Evolutionary conservation across 495 filamentous ascomycete species (phyloP).

Genomic region (Parmelia sp.): DNA sequence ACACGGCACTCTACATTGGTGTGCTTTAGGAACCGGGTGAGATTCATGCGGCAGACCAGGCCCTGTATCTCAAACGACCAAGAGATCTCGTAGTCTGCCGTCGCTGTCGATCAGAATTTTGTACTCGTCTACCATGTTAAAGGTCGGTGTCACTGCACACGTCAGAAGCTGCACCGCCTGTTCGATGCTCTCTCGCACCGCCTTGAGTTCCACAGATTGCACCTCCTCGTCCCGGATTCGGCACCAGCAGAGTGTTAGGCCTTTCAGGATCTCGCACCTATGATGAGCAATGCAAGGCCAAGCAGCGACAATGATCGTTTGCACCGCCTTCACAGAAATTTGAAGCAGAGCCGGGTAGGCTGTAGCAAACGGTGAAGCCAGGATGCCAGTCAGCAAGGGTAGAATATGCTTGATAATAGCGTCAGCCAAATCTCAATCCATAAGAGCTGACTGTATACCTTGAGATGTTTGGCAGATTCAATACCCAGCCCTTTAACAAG

Average conservation of each 20-base stretch:
- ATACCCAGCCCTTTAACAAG: conserved; percentile 59
- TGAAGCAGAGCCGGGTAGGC: conserved; percentile 50
- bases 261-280: conserved; percentile 63
- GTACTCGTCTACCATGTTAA: conserved; percentile 13
- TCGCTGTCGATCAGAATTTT: conserved; percentile 17
- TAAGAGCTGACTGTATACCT: conserved; percentile 34
- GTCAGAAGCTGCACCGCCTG: conserved; percentile 16
- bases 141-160: conserved; percentile 5
- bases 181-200: conserved; percentile 12
- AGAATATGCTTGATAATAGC: conserved; percentile 50
- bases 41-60: neutral
- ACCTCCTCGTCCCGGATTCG: conserved; percentile 44
- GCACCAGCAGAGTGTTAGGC: conserved; percentile 60
- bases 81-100: conserved; percentile 35
- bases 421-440: neutral
- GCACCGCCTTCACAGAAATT: conserved; percentile 47
- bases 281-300: conserved; percentile 66
- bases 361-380: conserved; percentile 65
- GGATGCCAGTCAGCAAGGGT: conserved; percentile 56
- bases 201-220: conserved; percentile 2
- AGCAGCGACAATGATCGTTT: conserved; percentile 56
- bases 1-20: neutral
- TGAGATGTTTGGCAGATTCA: conserved; percentile 66
- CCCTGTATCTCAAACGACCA: conserved; percentile 24
- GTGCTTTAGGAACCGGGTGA: neutral